Evolutionary conservation across 306 rosid species (phyloP).

Genomic region (Ziziphus jujuba): DNA sequence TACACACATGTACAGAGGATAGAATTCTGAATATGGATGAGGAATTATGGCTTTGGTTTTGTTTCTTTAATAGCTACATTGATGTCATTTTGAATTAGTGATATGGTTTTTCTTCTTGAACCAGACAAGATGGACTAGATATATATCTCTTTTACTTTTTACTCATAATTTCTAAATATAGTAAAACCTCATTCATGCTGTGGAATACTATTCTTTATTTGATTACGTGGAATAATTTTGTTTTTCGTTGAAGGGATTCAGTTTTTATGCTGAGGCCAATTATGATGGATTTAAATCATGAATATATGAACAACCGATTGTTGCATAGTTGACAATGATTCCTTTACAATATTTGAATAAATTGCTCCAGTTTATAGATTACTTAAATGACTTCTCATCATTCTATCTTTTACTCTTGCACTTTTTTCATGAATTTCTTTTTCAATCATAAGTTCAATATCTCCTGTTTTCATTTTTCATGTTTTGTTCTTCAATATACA

Average conservation of each 20-base stretch:
- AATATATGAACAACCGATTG: background rate
- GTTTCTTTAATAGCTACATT: no score
- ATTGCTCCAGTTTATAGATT: background rate
- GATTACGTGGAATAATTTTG: background rate
- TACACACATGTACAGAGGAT: no score
- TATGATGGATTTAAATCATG: background rate
- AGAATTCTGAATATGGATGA: no score
- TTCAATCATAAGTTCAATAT: background rate
- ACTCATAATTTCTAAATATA: no score
- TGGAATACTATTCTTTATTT: background rate
- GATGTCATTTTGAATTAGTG: no score
- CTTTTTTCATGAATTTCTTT: background rate
- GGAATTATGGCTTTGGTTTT: no score
- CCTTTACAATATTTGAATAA: background rate
- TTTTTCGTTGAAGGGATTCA: background rate
- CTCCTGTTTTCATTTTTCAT: background rate
- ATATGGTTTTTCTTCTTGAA: no score
- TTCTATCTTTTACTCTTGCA: background rate
- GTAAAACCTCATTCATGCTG: no score
- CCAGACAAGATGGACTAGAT: no score
- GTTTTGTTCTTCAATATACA: constrained; percentile 7
- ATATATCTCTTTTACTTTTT: no score
- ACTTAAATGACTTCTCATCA: background rate
- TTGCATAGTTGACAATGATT: background rate
- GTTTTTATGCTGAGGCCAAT: background rate